phyloP scores from a whole-genome alignment of 2,329 filamentous ascomycete genomes.

The Xylariaceae sp. region DNA sequence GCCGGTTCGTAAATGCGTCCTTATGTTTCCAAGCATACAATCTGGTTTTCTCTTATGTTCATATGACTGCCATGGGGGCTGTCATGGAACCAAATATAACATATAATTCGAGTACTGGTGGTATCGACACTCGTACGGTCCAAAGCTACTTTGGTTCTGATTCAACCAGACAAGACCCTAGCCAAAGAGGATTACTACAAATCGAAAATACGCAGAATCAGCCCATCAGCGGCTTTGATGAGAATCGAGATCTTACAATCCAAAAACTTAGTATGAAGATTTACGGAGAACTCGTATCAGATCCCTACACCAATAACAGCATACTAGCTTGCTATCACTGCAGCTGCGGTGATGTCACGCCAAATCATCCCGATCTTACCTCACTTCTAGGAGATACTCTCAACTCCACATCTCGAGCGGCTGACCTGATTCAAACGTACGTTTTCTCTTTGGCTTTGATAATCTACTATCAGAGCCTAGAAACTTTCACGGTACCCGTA shows the following conservation, averaged over 20 bases:
- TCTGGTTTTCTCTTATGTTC: background rate
- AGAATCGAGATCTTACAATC: background rate
- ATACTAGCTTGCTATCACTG: background rate
- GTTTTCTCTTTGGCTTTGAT: background rate
- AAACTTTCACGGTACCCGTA: background rate
- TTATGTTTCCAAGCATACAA: background rate
- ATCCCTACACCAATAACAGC: background rate
- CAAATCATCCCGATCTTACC: background rate
- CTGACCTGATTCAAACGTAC: background rate
- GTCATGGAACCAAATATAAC: background rate
- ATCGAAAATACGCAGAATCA: background rate
- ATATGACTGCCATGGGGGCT: background rate
- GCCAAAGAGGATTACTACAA: background rate
- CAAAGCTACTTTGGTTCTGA: background rate
- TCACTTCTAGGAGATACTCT: background rate
- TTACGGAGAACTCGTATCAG: background rate
- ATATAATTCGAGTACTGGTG: background rate
- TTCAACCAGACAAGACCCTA: background rate
- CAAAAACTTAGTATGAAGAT: background rate
- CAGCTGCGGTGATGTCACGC: background rate
- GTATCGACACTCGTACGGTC: background rate
- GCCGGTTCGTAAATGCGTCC: background rate
- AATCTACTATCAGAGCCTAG: background rate
- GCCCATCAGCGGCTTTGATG: background rate
- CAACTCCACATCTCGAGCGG: background rate